Evolutionary conservation across 495 filamentous ascomycete genomes (phyloP), one percentile per base, ranked within the genome.

Genomic region (Letharia lupina): DNA sequence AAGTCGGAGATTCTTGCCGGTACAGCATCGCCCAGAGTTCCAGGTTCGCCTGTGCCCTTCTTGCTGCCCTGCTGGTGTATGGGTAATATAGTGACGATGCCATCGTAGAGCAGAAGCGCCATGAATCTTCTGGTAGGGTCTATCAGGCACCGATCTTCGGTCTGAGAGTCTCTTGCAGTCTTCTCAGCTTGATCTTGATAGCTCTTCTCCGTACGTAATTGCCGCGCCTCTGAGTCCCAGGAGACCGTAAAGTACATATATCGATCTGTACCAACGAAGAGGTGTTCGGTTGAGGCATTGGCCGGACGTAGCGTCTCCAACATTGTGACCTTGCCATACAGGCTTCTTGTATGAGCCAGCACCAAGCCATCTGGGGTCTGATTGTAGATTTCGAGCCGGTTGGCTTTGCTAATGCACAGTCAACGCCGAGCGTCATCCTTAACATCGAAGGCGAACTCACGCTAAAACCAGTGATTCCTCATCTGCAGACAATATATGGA

Each of bases 251-350:
- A 96, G 76, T 96, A 97, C 65, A 88, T 86, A 70, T 87, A 90
- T 63, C 90, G 86, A 72, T 96, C 88, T 15, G 94, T 97, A 42
- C 90, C 93, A 67, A 99, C 82, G 73, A 99, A 96, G 69, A 99
- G 84, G 69, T 98, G 86, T 69, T 97, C 92, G 12, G 87, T 93
- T 8, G 78, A 72, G 23, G 89, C 84, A 70, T 88, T 82, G 28
- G 83, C 81, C 16, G 93, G 94, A 1, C 84, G 86, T 28, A 99
- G 80, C 69, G 87, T 89, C 65, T 91, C 85, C 50, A 99, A 84
- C 78, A 96, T 91, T 0, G 89, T 86, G 62, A 98, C 85, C 69
- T 85, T 87, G 70, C 93, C 95, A 72, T 91, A 93, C 61, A 99
- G 76, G 60, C 82, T 76, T 69, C 84, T 85, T 8, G 88, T 86